Evolutionary conservation across 257 asterid species (phyloP).

Genomic region (Eucommia ulmoides): DNA sequence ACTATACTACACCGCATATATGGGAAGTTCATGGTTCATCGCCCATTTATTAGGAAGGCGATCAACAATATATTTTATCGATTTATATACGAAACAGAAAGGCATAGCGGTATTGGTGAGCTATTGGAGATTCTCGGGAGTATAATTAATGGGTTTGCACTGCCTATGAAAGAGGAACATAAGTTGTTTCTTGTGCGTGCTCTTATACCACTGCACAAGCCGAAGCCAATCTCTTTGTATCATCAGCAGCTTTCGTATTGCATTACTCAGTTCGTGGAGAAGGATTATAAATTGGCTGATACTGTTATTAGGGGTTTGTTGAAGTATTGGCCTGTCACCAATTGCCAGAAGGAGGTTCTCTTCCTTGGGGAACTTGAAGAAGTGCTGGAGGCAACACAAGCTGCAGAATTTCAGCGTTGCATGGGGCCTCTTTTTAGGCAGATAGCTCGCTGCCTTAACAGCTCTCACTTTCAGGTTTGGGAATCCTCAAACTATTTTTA

Average conservation of each 20-base stretch:
- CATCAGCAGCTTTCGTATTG: slow-evolving; percentile 76
- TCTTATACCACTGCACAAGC: slow-evolving; percentile 77
- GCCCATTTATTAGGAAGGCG: slow-evolving; percentile 77
- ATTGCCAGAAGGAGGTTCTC: slow-evolving; percentile 75
- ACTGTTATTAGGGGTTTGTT: slow-evolving; percentile 61
- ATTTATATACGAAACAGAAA: slow-evolving; percentile 64
- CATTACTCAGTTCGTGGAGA: too few species aligned
- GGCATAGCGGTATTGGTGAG: slow-evolving; percentile 75
- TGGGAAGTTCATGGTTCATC: too few species aligned
- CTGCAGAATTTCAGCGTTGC: slow-evolving; percentile 57
- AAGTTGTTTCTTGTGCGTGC: slow-evolving; percentile 71
- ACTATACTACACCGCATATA: slow-evolving; percentile 75
- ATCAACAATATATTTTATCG: slow-evolving; percentile 65
- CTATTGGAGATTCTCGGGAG: slow-evolving; percentile 81
- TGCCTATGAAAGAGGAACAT: slow-evolving; percentile 98
- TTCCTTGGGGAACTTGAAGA: slow-evolving; percentile 77
- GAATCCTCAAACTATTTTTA: slow-evolving; percentile 4
- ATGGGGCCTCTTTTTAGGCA: slow-evolving; percentile 69
- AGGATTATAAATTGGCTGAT: slow-evolving; percentile 62
- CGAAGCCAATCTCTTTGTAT: slow-evolving; percentile 44
- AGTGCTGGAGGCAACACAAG: slow-evolving; percentile 64
- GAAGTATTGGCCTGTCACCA: slow-evolving; percentile 73
- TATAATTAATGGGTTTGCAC: too few species aligned
- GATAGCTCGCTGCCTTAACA: slow-evolving; percentile 59
- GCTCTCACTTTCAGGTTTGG: slow-evolving; percentile 76